Percentiles rank a stretch among this genome's conserved stretches.
These are phyloP conservation scores for Gracilaria domingensis DNA, from an alignment of 23 red algal genomes.

Conservation along the genomic window DNA sequence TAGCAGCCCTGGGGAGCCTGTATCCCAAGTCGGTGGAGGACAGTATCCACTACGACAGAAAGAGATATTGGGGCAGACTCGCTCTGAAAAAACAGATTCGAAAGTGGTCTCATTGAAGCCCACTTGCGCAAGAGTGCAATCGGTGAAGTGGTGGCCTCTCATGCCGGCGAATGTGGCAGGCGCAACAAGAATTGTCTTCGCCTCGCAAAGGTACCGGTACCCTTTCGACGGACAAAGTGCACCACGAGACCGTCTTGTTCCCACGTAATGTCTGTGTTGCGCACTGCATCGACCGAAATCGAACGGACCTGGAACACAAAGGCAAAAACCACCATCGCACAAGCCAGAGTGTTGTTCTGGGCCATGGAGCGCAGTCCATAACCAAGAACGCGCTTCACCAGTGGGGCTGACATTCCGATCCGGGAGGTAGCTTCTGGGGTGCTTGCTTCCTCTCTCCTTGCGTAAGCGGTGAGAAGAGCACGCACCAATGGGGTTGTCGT, in stretches of 20 bases:
- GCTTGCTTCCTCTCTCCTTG: no score
- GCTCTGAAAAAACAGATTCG: no score
- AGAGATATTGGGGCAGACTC: no score
- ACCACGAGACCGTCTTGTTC: not conserved
- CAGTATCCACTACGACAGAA: no score
- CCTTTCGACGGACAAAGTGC: not conserved
- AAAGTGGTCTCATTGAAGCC: not conserved
- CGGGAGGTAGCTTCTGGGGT: no score
- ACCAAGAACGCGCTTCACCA: constrained; percentile 13
- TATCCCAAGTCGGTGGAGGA: not conserved
- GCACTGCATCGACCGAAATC: not conserved
- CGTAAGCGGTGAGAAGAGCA: no score
- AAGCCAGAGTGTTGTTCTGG: not conserved
- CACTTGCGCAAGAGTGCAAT: not conserved
- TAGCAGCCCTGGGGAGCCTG: not conserved
- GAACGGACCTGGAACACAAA: constrained; percentile 21
- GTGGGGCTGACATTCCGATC: not conserved
- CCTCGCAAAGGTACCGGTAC: not conserved
- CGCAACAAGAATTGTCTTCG: not conserved
- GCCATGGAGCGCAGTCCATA: not conserved
- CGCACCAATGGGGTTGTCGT: not conserved
- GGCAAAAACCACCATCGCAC: constrained; percentile 33
- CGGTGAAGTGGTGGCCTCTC: not conserved
- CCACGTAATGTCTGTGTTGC: not conserved
- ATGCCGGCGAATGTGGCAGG: not conserved